Evolutionary conservation across 2,329 filamentous ascomycete genomes (phyloP).

Genomic region (Pyrenochaeta sp.): DNA sequence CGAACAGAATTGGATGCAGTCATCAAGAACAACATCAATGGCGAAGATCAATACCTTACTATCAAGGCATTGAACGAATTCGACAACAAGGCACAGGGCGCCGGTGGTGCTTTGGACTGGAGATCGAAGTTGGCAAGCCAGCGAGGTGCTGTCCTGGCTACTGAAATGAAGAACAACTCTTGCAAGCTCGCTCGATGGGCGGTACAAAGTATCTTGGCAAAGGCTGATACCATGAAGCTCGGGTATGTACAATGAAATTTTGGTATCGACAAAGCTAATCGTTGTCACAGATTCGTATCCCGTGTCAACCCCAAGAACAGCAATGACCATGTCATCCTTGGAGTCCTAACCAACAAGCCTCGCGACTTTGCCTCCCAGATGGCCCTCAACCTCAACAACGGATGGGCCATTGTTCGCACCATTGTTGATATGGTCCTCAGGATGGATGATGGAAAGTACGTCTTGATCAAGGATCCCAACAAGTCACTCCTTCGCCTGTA

Average conservation of each 20-base stretch:
- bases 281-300: slow-evolving; percentile 80
- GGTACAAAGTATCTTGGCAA: slow-evolving; percentile 93
- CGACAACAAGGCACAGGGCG: slow-evolving; percentile 95
- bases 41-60: slow-evolving; percentile 88
- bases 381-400: slow-evolving; percentile 96
- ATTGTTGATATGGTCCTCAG: slow-evolving; percentile 93
- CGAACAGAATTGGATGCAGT: slow-evolving; percentile 95
- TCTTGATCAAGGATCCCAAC: slow-evolving; percentile 88
- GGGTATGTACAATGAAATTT: slow-evolving; percentile 66
- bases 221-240: slow-evolving; percentile 98
- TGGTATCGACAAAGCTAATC: slow-evolving; percentile 9
- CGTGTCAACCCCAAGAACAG: slow-evolving; percentile 90
- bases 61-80: slow-evolving; percentile 99
- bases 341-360: slow-evolving; percentile 97
- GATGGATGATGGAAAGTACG: slow-evolving; percentile 80
- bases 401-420: slow-evolving; percentile 98
- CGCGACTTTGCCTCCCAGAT: slow-evolving; percentile 97
- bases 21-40: slow-evolving; percentile 90
- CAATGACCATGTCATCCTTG: slow-evolving; percentile 92
- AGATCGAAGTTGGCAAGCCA: slow-evolving; percentile 91
- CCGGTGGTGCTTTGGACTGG: slow-evolving; percentile 96
- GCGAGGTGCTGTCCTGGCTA: slow-evolving; percentile 95
- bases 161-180: slow-evolving; percentile 99
- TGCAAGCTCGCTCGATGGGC: slow-evolving; percentile 99
- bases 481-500: slow-evolving; percentile 94